These are phyloP conservation scores for Xylariomycetidae sp. DNA, from an alignment of 2,329 filamentous ascomycete species.

Conservation along the genomic window DNA sequence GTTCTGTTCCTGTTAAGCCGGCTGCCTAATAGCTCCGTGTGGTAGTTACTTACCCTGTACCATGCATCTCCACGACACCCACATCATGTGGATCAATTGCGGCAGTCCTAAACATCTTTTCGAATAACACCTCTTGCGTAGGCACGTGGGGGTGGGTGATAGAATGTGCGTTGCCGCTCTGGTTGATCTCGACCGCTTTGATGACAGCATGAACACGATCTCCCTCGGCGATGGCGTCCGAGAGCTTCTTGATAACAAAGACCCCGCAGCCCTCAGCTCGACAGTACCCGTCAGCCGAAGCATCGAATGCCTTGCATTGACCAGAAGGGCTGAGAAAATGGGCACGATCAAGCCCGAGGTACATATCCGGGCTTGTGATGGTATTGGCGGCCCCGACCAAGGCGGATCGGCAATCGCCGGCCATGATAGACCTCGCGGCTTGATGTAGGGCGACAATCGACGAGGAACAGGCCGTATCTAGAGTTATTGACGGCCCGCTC, in stretches of 20 bases:
- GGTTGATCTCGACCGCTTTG: constrained; percentile 8
- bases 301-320: constrained; percentile 12
- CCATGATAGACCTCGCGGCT: constrained; percentile 6
- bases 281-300: constrained; percentile 10
- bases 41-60: constrained; percentile 4
- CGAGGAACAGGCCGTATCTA: constrained; percentile 12
- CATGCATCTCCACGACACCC: constrained; percentile 8
- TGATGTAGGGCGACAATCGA: constrained; percentile 11
- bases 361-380: constrained; percentile 13
- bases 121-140: constrained; percentile 9
- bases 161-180: constrained; percentile 12
- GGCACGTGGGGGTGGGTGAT: constrained; percentile 11
- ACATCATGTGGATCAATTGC: constrained; percentile 6
- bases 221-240: constrained; percentile 8
- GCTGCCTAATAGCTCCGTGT: too few species aligned
- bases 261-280: constrained; percentile 11
- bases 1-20: constrained; percentile 1
- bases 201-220: constrained; percentile 12
- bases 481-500: constrained; percentile 8
- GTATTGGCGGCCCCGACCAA: constrained; percentile 10
- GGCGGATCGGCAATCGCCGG: constrained; percentile 7
- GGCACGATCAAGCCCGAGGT: constrained; percentile 8
- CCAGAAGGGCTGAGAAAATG: constrained; percentile 11
- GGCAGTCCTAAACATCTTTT: constrained; percentile 3
- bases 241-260: constrained; percentile 8